Conservation (phyloP, 2,329 filamentous ascomycete genomes). For the Phialophora verrucosa region DNA sequence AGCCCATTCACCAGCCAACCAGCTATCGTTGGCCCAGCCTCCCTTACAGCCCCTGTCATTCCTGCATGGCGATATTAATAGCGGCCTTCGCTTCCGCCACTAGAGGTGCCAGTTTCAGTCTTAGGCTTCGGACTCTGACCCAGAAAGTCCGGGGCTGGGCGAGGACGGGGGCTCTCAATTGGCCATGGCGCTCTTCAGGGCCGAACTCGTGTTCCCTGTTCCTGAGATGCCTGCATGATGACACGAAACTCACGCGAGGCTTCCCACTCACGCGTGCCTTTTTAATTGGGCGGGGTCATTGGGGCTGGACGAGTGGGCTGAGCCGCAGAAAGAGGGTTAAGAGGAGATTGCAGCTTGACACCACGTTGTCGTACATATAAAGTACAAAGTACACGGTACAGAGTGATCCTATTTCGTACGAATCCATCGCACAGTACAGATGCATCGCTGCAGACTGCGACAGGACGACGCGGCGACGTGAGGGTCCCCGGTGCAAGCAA, state of each 20-base stretch:
- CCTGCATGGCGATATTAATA: slow-evolving; percentile 34
- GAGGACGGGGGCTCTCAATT: not conserved
- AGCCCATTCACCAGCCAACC: slow-evolving; percentile 6
- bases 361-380: not conserved
- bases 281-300: slow-evolving; percentile 14
- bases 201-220: slow-evolving; percentile 19
- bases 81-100: slow-evolving; percentile 34
- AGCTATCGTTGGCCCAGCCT: slow-evolving; percentile 4
- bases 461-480: not conserved
- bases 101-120: slow-evolving; percentile 19
- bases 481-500: too few species aligned
- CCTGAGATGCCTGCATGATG: slow-evolving; percentile 14
- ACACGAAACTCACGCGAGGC: slow-evolving; percentile 32
- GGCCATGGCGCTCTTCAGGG: not conserved
- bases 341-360: slow-evolving; percentile 6
- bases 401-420: not conserved
- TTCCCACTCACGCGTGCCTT: slow-evolving; percentile 10
- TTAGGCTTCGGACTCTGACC: slow-evolving; percentile 21
- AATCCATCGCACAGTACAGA: not conserved
- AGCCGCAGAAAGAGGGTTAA: slow-evolving; percentile 7
- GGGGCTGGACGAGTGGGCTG: not conserved
- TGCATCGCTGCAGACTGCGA: not conserved
- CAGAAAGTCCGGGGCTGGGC: slow-evolving; percentile 26
- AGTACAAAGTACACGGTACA: not conserved
- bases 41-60: slow-evolving; percentile 2